Evolutionary conservation across 2,329 filamentous ascomycete species (phyloP).

Genomic region (Fusarium pilosicola): DNA sequence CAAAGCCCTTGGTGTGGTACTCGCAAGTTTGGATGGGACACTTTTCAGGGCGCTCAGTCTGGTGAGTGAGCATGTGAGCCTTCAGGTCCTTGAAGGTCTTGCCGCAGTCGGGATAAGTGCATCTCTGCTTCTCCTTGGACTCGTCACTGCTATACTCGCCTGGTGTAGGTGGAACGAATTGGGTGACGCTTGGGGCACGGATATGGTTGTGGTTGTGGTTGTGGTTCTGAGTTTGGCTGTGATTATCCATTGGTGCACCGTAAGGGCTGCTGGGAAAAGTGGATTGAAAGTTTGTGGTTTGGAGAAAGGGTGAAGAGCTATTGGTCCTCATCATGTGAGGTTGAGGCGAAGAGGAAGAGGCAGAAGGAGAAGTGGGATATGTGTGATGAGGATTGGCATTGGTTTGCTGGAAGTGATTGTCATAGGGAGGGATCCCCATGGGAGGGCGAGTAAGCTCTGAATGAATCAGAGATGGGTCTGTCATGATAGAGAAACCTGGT

Average conservation of each 20-base stretch:
- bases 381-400: conserved; percentile 49
- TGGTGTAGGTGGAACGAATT: conserved; percentile 71
- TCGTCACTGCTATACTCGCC: conserved; percentile 71
- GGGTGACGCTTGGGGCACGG: conserved; percentile 74
- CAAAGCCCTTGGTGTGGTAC: conserved; percentile 92
- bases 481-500: conserved; percentile 45
- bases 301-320: conserved; percentile 75
- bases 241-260: conserved; percentile 55
- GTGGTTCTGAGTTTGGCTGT: conserved; percentile 48
- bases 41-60: conserved; percentile 90
- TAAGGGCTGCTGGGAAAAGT: conserved; percentile 65
- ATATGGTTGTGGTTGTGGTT: conserved; percentile 55
- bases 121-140: conserved; percentile 75
- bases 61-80: conserved; percentile 94
- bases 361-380: conserved; percentile 72
- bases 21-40: conserved; percentile 93
- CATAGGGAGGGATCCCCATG: conserved; percentile 59
- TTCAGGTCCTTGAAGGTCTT: conserved; percentile 90
- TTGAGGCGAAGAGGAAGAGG: conserved; percentile 64
- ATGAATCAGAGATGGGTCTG: conserved; percentile 68
- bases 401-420: conserved; percentile 57
- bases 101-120: conserved; percentile 85
- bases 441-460: conserved; percentile 61
- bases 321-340: conserved; percentile 60
- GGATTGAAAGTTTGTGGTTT: conserved; percentile 63